Evolutionary conservation across 768 basidiomycete genomes (phyloP), one percentile per base, ranked within the genome.

Genomic region (Gyrodon lividus): DNA sequence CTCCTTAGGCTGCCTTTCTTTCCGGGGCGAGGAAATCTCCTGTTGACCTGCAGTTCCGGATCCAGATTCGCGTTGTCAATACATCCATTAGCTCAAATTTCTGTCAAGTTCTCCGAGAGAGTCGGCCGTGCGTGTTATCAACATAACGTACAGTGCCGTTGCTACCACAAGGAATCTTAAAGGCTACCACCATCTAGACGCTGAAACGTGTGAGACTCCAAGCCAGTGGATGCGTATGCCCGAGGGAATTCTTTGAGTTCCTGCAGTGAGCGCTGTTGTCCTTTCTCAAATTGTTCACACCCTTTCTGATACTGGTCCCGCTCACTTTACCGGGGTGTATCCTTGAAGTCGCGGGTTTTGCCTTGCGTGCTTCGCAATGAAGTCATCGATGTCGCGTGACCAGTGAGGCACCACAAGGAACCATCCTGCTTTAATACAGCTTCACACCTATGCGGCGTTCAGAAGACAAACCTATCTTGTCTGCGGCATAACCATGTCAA

Each of bases 61-160:
- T 37, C 35, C n/a, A 6, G 35, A 37, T 37, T 12, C 34, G 34
- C 2, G 34, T 2, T 31, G 13, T n/a, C 4, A 37, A 17, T 37
- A 5, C 16, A 19, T 47, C 35, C 35, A 26, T 34, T 10, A 14
- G 17, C 20, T 50, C 14, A 40, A 52, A n/a, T 26, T 31, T 39
- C 28, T 49, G 48, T 23, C 47, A 42, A 41, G 48, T 13, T 30
- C 12, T 35, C 50, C 52, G 52, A 43, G 52, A 43, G 50, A 43
- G 5, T 31, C 50, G 52, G 52, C 6, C 30, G 3, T 19, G n/a
- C 35, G 35, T 31, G 35, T 1, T 19, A 37, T 6, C 17, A 37
- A 19, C 35, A 17, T 37, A 8, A 37, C 6, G 16, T 37, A n/a
- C 35, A 37, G 17, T 17, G 35, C 6, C 16, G 8, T 16, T 37